Conservation (phyloP, 257 asterid species). For the Solanum medicagineum region DNA sequence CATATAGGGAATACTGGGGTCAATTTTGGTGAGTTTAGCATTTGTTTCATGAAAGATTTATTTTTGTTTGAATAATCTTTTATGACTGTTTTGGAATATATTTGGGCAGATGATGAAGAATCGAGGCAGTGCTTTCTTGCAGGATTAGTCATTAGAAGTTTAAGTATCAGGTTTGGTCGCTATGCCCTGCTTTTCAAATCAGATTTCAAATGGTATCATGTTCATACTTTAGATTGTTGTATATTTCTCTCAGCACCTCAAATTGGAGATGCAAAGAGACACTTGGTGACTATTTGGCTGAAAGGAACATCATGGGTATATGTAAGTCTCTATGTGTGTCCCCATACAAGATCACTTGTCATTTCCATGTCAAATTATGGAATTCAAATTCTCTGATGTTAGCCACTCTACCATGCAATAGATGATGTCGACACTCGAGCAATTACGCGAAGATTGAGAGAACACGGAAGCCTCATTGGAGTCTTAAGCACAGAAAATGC, state of each 20-base stretch:
- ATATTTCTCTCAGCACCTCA: constrained; percentile 57
- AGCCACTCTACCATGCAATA: constrained; percentile 17
- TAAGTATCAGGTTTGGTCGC: constrained; percentile 61
- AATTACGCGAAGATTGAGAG: constrained; percentile 66
- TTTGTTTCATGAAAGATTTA: background rate
- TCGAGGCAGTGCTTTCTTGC: constrained; percentile 77
- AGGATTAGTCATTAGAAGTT: constrained; percentile 81
- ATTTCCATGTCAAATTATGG: background rate
- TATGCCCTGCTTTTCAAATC: background rate
- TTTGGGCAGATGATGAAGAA: constrained; percentile 68
- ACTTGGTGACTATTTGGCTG: constrained; percentile 84
- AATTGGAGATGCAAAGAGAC: constrained; percentile 74
- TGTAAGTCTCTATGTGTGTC: constrained; percentile 35
- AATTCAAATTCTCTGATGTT: background rate
- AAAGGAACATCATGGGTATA: constrained; percentile 87
- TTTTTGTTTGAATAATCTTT: background rate
- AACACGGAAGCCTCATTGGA: constrained; percentile 96
- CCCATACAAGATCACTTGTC: background rate
- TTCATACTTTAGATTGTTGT: background rate
- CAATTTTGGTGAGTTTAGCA: constrained; percentile 54
- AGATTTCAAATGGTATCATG: background rate
- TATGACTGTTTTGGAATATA: background rate
- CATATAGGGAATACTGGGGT: constrained; percentile 95
- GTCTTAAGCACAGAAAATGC: constrained; percentile 77
- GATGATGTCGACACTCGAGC: constrained; percentile 99